phyloP scores from a whole-genome alignment of 2,329 filamentous ascomycete species.

The Botrytis paeoniae region DNA sequence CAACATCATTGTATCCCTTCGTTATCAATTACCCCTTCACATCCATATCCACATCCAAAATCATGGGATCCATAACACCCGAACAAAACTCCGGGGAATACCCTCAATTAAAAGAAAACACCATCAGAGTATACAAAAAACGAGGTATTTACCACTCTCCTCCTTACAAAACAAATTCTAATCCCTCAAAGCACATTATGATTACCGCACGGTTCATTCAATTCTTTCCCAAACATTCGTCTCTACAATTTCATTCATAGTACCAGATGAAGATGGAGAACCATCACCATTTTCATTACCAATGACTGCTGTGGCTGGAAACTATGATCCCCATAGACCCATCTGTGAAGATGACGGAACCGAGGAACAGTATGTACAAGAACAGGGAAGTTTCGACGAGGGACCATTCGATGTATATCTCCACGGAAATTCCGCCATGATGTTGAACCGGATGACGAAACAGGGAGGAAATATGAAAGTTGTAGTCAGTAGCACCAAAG shows the following conservation, averaged over 20 bases:
- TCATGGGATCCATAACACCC: background rate
- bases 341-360: slow-evolving; percentile 18
- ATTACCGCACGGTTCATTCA: background rate
- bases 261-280: slow-evolving; percentile 5
- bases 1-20: background rate
- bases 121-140: slow-evolving; percentile 1
- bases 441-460: slow-evolving; percentile 14
- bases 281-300: background rate
- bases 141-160: background rate
- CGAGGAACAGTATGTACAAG: background rate
- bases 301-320: background rate
- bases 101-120: slow-evolving; percentile 2
- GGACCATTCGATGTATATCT: slow-evolving; percentile 19
- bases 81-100: background rate
- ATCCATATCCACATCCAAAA: background rate
- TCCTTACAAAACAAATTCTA: background rate
- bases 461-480: background rate
- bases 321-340: slow-evolving; percentile 3
- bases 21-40: background rate
- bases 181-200: background rate
- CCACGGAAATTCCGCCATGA: slow-evolving; percentile 21
- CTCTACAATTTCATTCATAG: slow-evolving; percentile 44
- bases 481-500: background rate
- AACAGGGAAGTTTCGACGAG: slow-evolving; percentile 1
- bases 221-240: slow-evolving; percentile 35